phyloP scores from a whole-genome alignment of 2,329 filamentous ascomycete species.

The Botryotinia convoluta region DNA sequence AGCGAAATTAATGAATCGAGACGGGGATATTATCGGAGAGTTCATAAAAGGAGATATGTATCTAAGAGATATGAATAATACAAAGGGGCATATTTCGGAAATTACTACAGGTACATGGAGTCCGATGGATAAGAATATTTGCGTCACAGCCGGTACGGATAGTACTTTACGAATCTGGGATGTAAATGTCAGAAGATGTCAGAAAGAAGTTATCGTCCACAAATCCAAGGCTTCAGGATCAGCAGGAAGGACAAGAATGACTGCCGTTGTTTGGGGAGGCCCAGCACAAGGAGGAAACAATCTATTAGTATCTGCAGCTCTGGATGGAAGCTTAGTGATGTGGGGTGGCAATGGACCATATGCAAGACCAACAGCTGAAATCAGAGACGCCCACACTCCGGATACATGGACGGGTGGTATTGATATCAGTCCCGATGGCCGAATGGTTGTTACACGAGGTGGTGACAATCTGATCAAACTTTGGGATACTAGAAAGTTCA shows the following conservation, averaged over 20 bases:
- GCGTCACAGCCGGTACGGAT: constrained; percentile 89
- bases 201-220: constrained; percentile 93
- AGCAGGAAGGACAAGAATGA: constrained; percentile 91
- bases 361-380: constrained; percentile 75
- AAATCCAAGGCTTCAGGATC: constrained; percentile 88
- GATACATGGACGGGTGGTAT: constrained; percentile 91
- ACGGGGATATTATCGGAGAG: constrained; percentile 81
- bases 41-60: constrained; percentile 99
- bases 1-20: constrained; percentile 82
- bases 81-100: constrained; percentile 93
- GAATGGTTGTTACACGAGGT: constrained; percentile 85
- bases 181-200: constrained; percentile 81
- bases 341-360: constrained; percentile 89
- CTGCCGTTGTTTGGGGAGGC: constrained; percentile 81
- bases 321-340: constrained; percentile 89
- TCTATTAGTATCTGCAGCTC: constrained; percentile 74
- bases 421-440: constrained; percentile 85
- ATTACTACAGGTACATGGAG: constrained; percentile 89
- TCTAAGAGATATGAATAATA: constrained; percentile 93
- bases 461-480: constrained; percentile 92
- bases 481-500: constrained; percentile 97
- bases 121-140: constrained; percentile 78
- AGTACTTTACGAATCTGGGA: constrained; percentile 98
- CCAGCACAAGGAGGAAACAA: constrained; percentile 74
- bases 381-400: constrained; percentile 75